Evolutionary conservation across 306 rosid genomes (phyloP), one percentile per base, ranked within the genome.

Genomic region (Pterocarpus santalinus): DNA sequence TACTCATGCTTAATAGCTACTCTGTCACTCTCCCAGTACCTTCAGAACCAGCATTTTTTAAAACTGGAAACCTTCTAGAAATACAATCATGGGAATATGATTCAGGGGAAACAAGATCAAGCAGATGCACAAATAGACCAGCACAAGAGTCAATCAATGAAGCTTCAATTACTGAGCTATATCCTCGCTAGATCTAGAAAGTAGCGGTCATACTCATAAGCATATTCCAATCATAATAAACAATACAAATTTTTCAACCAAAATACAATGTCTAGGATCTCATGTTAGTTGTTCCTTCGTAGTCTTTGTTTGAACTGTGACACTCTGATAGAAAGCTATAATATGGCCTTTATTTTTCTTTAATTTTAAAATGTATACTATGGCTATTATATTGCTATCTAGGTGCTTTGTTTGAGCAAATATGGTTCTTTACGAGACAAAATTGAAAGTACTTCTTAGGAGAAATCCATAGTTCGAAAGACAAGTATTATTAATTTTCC

Each of bases 1-100:
- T 61, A 30, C 58, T 75, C n/a, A 75, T 61, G 79, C 79, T 75
- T 32, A 75, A 75, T 3, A 75, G 58, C 6, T 8, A 44, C 44
- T 43, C 79, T 8, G 34, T 61, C 33, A 14, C 70, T 14, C 70
- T 75, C 0, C 4, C 47, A 7, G 16, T 46, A 13, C 79, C 79
- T 44, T 30, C 22, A 63, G 33, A 75, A 44, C 79, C 79, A 41
- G 69, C 79, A 75, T 75, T 13, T 60, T 60, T 41, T 33, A 10
- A 12, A 62, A n/a, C 47, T 61, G 7, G 35, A 61, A 43, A 30
- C 70, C 47, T 75, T 75, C 47, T 61, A 44, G 12, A 3, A 16
- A n/a, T n/a, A 6, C 44, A 0, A 4, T 76, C 80, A n/a, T 10
- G 51, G 53, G 81, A 22, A 16, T 35, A 76, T 65, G 15, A 14